Evolutionary conservation across 2,329 filamentous ascomycete genomes (phyloP), one percentile per base, ranked within the genome.

Genomic region (Botrytis fragariae): DNA sequence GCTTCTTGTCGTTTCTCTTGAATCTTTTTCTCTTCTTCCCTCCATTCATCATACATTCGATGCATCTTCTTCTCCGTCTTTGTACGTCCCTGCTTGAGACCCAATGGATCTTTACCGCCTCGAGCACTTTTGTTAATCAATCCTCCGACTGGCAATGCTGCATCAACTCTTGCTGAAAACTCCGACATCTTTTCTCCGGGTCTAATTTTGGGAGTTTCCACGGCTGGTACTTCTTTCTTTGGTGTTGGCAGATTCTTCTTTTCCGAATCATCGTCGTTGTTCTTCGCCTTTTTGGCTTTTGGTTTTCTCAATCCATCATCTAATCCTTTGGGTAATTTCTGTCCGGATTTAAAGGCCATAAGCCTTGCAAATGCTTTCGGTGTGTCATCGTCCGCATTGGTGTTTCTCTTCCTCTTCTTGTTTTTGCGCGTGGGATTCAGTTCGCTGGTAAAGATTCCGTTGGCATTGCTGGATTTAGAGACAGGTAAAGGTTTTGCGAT

Each of bases 361-460:
- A 98, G 84, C 20, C 94, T 90, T 75, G 89, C 89, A 82, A 99
- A 99, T 1, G 92, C 93, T 77, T 93, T 92, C 0, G 96, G 96
- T 1, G 93, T 95, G 83, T 98, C 96, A 57, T 87, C 85, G 44
- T 81, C 82, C 69, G 81, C 78, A 62, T 76, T 79, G 48, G 83
- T 81, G 83, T 86, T 90, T 83, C 83, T 84, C 80, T 82, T 86
- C 79, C 84, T 88, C 79, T 77, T 88, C 79, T 77, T 81, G 60
- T 77, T 81, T 73, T 71, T 62, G 14, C 73, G 72, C 76, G 79
- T 74, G 74, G 79, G 75, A 64, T 75, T 79, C 71, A 81, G 78
- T 70, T 79, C 82, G 74, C 74, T 80, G 77, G 76, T 77, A 75
- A 79, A 81, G 75, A 79, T 80, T 75, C 79, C 76, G 79, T 84